A percentile compares a stretch with the other conserved stretches of the same genome.
These are phyloP conservation scores for Glomus cerebriforme DNA, from an alignment of 192 early-diverging fungal species.

Conservation along the genomic window DNA sequence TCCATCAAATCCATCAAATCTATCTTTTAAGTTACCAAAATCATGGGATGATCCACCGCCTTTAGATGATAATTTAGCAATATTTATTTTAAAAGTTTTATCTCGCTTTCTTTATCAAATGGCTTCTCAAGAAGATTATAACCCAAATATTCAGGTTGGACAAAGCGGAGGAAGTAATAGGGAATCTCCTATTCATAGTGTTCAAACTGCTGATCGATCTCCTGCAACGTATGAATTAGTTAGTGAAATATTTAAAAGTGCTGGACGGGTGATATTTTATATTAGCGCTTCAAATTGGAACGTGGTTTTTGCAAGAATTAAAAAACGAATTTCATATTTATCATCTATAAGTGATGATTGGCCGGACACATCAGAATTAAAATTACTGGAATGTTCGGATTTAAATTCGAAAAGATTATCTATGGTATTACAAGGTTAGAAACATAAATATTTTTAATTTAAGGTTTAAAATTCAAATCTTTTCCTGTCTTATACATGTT, in stretches of 20 bases:
- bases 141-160: slow-evolving; percentile 25
- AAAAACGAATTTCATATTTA: slow-evolving; percentile 62
- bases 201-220: slow-evolving; percentile 16
- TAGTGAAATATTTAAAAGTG: slow-evolving; percentile 78
- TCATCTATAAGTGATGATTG: slow-evolving; percentile 67
- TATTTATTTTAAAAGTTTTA: slow-evolving; percentile 62
- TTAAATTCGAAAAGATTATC: slow-evolving; percentile 74
- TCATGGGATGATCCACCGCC: slow-evolving; percentile 67
- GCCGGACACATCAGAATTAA: slow-evolving; percentile 76
- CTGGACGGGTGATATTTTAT: slow-evolving; percentile 82
- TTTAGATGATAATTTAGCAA: slow-evolving; percentile 71
- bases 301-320: slow-evolving; percentile 73
- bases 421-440: slow-evolving; percentile 62
- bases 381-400: slow-evolving; percentile 83
- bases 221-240: slow-evolving; percentile 51
- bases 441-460: not conserved
- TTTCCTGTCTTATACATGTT: not conserved
- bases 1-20: not conserved
- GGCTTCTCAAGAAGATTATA: slow-evolving; percentile 48
- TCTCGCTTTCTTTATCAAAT: slow-evolving; percentile 65
- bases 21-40: slow-evolving; percentile 1
- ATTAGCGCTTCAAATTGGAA: slow-evolving; percentile 89
- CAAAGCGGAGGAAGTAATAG: slow-evolving; percentile 40
- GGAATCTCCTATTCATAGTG: slow-evolving; percentile 28
- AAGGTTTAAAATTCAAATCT: not conserved